A percentile compares a stretch with the other conserved stretches of the same genome.
These are phyloP conservation scores for Tetrahymena thermophila DNA, from an alignment of 73 alveolate species.

Conservation along the genomic window DNA sequence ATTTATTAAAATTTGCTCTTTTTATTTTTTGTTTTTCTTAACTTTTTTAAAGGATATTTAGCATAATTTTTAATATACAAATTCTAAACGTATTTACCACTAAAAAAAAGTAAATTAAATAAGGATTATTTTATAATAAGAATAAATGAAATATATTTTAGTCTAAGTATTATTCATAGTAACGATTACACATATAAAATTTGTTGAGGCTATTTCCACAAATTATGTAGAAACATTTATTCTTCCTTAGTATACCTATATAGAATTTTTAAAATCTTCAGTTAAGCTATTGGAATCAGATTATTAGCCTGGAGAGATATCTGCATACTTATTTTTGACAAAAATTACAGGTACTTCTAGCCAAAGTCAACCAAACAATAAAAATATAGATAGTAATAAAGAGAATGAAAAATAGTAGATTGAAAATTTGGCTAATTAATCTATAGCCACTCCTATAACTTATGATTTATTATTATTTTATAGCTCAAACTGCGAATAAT, in stretches of 20 bases:
- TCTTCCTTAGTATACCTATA: neutral
- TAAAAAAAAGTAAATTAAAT: neutral
- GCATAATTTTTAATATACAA: neutral
- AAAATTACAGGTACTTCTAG: neutral
- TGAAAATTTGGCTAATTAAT: neutral
- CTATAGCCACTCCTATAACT: neutral
- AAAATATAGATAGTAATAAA: neutral
- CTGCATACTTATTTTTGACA: neutral
- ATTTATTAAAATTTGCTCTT: no score
- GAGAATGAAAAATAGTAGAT: neutral
- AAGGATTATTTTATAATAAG: neutral
- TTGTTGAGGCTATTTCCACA: neutral
- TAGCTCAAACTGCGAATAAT: neutral
- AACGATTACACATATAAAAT: neutral
- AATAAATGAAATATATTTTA: neutral
- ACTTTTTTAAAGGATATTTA: neutral
- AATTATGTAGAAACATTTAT: neutral
- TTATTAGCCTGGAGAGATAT: neutral
- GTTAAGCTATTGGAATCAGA: neutral
- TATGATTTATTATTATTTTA: neutral
- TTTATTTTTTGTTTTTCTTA: no score
- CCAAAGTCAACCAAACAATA: neutral
- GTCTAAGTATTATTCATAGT: neutral
- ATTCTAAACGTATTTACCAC: neutral
- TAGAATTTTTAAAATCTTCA: neutral